These are phyloP conservation scores for Beauveria asiatica DNA, from an alignment of 2,329 filamentous ascomycete species.

Conservation along the genomic window DNA sequence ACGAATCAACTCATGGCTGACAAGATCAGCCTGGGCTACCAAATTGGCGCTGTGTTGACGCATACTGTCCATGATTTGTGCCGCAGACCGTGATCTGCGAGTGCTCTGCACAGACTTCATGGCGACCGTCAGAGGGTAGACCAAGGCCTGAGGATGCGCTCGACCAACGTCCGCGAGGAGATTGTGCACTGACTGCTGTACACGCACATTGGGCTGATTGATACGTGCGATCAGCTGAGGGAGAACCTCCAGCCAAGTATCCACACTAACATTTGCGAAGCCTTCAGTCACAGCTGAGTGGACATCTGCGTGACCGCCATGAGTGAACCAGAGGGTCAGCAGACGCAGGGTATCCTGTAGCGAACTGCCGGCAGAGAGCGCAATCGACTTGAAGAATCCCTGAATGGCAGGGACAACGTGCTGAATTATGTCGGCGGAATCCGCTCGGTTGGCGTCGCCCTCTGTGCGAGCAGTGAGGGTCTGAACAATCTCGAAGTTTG, in stretches of 20 bases:
- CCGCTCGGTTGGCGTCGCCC: slow-evolving; percentile 34
- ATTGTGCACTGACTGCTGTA: slow-evolving; percentile 85
- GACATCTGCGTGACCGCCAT: slow-evolving; percentile 82
- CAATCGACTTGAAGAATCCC: slow-evolving; percentile 97
- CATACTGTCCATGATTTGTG: slow-evolving; percentile 96
- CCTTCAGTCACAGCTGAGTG: slow-evolving; percentile 83
- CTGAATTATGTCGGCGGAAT: slow-evolving; percentile 63
- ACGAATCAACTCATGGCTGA: slow-evolving; percentile 93
- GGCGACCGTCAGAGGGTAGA: slow-evolving; percentile 93
- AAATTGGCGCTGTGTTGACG: slow-evolving; percentile 85
- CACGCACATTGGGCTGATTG: slow-evolving; percentile 85
- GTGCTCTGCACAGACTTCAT: slow-evolving; percentile 87
- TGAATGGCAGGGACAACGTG: slow-evolving; percentile 91
- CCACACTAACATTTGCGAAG: slow-evolving; percentile 83
- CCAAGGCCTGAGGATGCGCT: slow-evolving; percentile 88
- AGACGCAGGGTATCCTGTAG: slow-evolving; percentile 90
- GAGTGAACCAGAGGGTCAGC: slow-evolving; percentile 91
- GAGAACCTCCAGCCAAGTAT: slow-evolving; percentile 98
- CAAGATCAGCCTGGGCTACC: slow-evolving; percentile 89
- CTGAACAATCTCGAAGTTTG: slow-evolving; percentile 97
- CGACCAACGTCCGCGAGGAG: slow-evolving; percentile 87
- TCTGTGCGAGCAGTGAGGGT: slow-evolving; percentile 61
- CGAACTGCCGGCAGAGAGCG: slow-evolving; percentile 82
- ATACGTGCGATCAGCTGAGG: slow-evolving; percentile 95
- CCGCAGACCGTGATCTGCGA: slow-evolving; percentile 77